phyloP scores from a whole-genome alignment of 1,284 basidiomycete species.

The Neonothopanus nambi region DNA sequence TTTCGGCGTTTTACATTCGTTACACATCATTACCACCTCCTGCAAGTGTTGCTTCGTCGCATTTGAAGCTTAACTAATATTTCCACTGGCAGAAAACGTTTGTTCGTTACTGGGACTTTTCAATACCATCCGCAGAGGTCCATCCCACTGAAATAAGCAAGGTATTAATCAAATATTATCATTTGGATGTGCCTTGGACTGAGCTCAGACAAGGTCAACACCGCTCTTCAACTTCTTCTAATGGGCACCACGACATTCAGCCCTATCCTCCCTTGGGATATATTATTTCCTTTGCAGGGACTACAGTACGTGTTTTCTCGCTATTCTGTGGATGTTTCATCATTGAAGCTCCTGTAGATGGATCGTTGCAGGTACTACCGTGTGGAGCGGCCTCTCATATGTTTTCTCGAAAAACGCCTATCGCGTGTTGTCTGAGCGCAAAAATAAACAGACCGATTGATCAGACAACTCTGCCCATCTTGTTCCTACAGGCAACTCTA shows the following conservation, averaged over 20 bases:
- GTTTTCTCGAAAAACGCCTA: constrained; percentile 75
- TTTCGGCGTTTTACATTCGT: constrained; percentile 93
- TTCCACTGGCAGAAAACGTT: constrained; percentile 76
- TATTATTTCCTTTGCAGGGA: constrained; percentile 55
- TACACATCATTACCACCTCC: constrained; percentile 88
- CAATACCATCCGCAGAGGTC: constrained; percentile 92
- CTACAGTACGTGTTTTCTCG: constrained; percentile 36
- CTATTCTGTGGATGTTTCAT: background rate
- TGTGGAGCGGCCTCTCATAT: constrained; percentile 93
- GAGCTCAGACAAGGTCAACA: constrained; percentile 79
- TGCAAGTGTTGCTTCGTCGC: constrained; percentile 45
- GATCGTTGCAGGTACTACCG: constrained; percentile 85
- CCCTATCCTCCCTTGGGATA: constrained; percentile 72
- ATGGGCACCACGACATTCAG: constrained; percentile 89
- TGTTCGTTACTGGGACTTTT: constrained; percentile 91
- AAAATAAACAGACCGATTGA: constrained; percentile 17
- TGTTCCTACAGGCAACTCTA: background rate
- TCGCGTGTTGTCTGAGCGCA: constrained; percentile 48
- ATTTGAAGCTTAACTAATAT: constrained; percentile 3
- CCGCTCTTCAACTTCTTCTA: constrained; percentile 85
- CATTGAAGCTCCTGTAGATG: constrained; percentile 50
- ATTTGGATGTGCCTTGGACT: background rate
- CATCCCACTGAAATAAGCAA: constrained; percentile 90
- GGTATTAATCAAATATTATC: constrained; percentile 39
- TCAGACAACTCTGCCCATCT: background rate